Conservation (phyloP, 129 eudicot species). For the Solidago caesia region DNA sequence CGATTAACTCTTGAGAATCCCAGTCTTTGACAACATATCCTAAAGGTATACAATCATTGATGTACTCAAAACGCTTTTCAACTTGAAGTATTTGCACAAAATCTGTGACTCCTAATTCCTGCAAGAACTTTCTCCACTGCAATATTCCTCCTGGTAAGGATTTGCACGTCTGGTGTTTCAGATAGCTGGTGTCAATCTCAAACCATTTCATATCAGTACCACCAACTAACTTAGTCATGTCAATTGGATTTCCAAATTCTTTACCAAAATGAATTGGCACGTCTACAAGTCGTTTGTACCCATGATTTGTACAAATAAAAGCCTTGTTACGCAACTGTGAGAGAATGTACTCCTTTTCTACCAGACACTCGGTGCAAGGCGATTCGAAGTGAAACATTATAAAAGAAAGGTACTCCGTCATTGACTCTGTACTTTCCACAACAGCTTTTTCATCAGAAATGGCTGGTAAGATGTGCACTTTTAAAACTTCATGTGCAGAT, state of each 20-base stretch:
- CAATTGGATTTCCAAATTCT: conserved; percentile 54
- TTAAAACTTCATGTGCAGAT: conserved; percentile 69
- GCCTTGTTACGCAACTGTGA: conserved; percentile 52
- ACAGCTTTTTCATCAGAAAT: conserved; percentile 42
- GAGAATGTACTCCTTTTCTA: conserved; percentile 49
- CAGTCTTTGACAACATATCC: conserved; percentile 49
- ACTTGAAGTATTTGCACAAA: conserved; percentile 50
- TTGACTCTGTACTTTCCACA: conserved; percentile 30
- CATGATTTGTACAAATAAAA: conserved; percentile 58
- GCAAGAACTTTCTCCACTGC: conserved; percentile 63
- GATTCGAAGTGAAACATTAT: conserved; percentile 67
- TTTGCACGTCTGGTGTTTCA: conserved; percentile 43
- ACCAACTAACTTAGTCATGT: conserved; percentile 41
- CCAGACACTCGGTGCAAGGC: conserved; percentile 47
- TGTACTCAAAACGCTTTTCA: conserved; percentile 42
- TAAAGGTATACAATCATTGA: conserved; percentile 35
- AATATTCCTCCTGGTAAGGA: conserved; percentile 33
- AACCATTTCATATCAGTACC: conserved; percentile 57
- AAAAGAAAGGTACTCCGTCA: conserved; percentile 62
- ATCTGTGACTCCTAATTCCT: conserved; percentile 66
- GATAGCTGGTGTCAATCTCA: conserved; percentile 50
- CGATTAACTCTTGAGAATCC: conserved; percentile 54
- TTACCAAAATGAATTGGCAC: conserved; percentile 56
- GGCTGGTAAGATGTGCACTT: conserved; percentile 58
- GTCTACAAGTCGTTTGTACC: conserved; percentile 52